These are phyloP conservation scores for Akanthomyces muscarius DNA, from an alignment of 2,329 filamentous ascomycete species.

Conservation along the genomic window DNA sequence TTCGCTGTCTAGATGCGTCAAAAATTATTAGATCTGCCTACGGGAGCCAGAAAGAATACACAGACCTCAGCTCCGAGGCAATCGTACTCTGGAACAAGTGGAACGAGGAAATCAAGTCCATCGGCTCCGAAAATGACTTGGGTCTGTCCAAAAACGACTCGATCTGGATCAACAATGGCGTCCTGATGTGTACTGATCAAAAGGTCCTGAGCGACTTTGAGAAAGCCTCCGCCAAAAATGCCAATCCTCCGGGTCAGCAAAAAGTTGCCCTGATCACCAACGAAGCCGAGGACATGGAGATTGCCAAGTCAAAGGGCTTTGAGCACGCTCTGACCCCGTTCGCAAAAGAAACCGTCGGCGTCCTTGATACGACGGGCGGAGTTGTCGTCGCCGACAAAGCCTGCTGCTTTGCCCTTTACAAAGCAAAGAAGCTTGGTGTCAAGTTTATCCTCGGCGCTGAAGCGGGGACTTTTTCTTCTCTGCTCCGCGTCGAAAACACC, in stretches of 20 bases:
- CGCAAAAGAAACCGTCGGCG: constrained; percentile 30
- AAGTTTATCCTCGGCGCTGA: constrained; percentile 36
- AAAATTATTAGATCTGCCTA: constrained; percentile 38
- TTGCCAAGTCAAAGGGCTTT: constrained; percentile 28
- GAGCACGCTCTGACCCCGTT: constrained; percentile 37
- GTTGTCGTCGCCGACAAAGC: constrained; percentile 43
- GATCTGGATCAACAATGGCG: constrained; percentile 38
- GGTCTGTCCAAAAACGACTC: background rate
- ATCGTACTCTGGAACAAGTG: constrained; percentile 40
- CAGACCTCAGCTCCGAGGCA: constrained; percentile 41
- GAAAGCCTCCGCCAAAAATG: background rate
- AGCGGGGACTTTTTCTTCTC: constrained; percentile 29
- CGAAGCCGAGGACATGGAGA: constrained; percentile 1
- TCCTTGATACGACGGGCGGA: constrained; percentile 45
- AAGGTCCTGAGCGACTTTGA: constrained; percentile 1
- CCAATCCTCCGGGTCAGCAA: background rate
- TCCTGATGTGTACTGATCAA: constrained; percentile 12
- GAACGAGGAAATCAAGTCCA: constrained; percentile 38
- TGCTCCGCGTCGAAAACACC: constrained; percentile 22
- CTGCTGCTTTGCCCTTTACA: constrained; percentile 42
- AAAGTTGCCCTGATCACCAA: background rate
- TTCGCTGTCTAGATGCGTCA: constrained; percentile 29
- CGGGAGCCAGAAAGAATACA: constrained; percentile 41
- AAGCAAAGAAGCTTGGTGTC: constrained; percentile 37
- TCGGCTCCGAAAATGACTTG: constrained; percentile 24